Base-by-base conservation (phyloP, 2,329 filamentous ascomycete genomes). In the Alternaria burnsii region DNA sequence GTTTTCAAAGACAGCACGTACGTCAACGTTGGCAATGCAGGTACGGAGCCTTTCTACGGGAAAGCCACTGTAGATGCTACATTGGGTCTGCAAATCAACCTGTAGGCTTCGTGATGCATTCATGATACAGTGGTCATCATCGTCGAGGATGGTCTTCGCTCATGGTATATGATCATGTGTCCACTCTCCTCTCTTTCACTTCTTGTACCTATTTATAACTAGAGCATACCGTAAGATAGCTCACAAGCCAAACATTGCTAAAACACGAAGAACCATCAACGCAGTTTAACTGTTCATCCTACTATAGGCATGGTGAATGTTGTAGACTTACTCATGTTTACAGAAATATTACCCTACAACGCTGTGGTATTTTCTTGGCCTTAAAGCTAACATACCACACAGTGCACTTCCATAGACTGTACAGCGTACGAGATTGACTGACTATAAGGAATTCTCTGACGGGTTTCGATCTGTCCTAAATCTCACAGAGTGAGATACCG, bases 1-100 rank as follows among this genome's bases (percentile, higher is more conserved):
- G 67, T 79, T 20, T 81, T 81, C 58, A 67, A 63, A 3, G 69
- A 73, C 11, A 69, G 62, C 18, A 81, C 78, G 1, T 82, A 77
- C 58, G 77, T 82, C 36, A 82, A 82, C 53, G 79, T 82, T 7
- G 80, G 79, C 1, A 82, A 82, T 61, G 80, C 75, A 18, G 80
- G 80, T 2, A 63, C 61, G 10, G 67, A 71, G 62, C 54, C 62
- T 2, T 71, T 71, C 40, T 69, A 69, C 38, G 67, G 70, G 1
- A 66, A 71, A 34, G 69, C 67, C 20, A 61, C 61, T 14, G 18
- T 72, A 41, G 56, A 67, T 24, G 68, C 70, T 11, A 69, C 62
- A 12, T 42, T 72, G 18, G 67, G 67, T 20, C 55, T 72, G 53
- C 61, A 72, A 60, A 66, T 70, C 24, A 63, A 68, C 36, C 47